These are phyloP conservation scores for Starmerella sirachaensis DNA, from an alignment of 805 yeast species.

Conservation along the genomic window DNA sequence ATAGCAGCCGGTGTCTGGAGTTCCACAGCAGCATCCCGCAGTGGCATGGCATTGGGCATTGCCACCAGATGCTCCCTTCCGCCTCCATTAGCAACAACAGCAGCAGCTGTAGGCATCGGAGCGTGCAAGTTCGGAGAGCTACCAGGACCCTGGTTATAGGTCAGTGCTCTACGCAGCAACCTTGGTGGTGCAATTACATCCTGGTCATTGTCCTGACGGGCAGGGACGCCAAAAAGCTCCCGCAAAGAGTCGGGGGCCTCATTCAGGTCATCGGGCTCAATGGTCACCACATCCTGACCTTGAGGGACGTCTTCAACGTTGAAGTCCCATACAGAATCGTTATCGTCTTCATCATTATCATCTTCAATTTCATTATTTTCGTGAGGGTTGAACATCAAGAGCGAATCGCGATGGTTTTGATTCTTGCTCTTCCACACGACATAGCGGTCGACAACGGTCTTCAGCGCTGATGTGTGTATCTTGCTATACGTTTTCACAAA, in stretches of 20 bases:
- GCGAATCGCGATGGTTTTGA: conserved; percentile 34
- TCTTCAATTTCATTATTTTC: conserved; percentile 18
- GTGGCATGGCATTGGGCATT: background rate
- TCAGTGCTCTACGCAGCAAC: conserved; percentile 2
- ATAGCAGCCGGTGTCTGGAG: conserved; percentile 2
- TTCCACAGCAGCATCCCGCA: background rate
- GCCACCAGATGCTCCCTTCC: too few species aligned
- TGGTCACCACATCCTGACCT: background rate
- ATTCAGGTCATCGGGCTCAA: conserved; percentile 19
- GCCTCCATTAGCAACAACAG: too few species aligned
- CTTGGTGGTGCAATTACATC: conserved; percentile 19
- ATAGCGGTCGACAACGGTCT: conserved; percentile 54
- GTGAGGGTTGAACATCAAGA: conserved; percentile 25
- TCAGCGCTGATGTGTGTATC: conserved; percentile 46
- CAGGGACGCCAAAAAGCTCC: conserved; percentile 50
- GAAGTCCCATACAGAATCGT: conserved; percentile 25
- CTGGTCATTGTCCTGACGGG: conserved; percentile 27
- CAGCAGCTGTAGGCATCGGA: too few species aligned
- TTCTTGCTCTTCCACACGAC: conserved; percentile 46
- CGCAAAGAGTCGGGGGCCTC: conserved; percentile 64
- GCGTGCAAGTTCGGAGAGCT: too few species aligned
- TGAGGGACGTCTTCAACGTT: conserved; percentile 14
- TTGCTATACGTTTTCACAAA: conserved; percentile 54
- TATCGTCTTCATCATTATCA: conserved; percentile 23
- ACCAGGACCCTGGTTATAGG: conserved; percentile 2